Evolutionary conservation across 805 yeast species (phyloP), one percentile per base, ranked within the genome.

Genomic region (Wickerhamiella galacta): DNA sequence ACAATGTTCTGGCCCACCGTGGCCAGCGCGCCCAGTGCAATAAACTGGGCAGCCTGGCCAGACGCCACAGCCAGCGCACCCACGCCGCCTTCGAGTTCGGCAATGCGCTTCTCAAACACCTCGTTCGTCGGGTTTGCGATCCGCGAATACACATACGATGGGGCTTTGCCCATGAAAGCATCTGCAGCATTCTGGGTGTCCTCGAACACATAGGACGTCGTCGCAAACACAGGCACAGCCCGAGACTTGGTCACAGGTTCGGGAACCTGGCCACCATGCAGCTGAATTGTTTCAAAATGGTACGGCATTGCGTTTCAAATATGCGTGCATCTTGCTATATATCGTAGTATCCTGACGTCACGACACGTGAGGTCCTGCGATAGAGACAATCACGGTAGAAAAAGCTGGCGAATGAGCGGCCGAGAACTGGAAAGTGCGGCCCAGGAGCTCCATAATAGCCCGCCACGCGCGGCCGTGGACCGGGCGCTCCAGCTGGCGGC

Each of bases 21-120:
- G 24, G 94, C 92, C 45, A 83, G 65, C 36, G 81, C 81, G 22
- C 79, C 66, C 53, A 83, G 63, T 15, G 95, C 93, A 38, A 78
- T 52, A 44, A 82, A 71, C 56, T 85, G 95, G 18, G 96, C 95
- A 34, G 95, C 87, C 60, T 85, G 95, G 40, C 98, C 98, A n/a
- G 95, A 83, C 16, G 93, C 57, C 17, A 77, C 75, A 5, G 94
- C 92, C 35, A 87, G 59, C 3, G 93, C 96, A 38, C 78, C 93
- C 32, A 73, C 75, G 51, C 96, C 98, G 37, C 78, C 76, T 60
- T 87, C 98, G 39, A 87, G 68, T 32, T 92, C 92, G 34, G 95
- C 92, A 39, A 87, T 66, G 60, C 98, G 70, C 54, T 79, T 71
- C 60, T 87, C 98, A 41, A 87, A 78, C 17, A 79, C 87, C 47